Evolutionary conservation across 1,284 basidiomycete species (phyloP).

Genomic region (Tranzscheliella williamsii): DNA sequence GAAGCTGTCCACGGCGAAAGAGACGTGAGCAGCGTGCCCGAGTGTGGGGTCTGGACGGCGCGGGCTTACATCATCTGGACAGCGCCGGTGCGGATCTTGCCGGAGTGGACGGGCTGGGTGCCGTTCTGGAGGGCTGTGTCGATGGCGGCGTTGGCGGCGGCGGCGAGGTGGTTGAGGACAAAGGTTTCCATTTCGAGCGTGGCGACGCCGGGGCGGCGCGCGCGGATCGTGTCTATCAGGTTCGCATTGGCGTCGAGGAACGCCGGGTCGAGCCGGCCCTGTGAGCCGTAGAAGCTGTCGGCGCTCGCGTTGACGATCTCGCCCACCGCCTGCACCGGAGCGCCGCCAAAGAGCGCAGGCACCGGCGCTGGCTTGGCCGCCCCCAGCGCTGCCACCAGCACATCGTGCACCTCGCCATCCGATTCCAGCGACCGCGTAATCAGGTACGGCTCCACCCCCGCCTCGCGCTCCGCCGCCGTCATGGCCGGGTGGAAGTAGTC

Average conservation of each 20-base stretch:
- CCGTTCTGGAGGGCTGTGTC: conserved; percentile 13
- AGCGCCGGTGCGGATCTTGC: conserved; percentile 72
- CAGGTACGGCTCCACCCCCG: conserved; percentile 66
- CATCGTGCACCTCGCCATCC: conserved; percentile 66
- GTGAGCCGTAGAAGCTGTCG: conserved; percentile 76
- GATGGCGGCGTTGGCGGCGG: conserved; percentile 32
- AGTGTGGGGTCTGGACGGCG: no score
- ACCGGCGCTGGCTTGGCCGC: conserved; percentile 2
- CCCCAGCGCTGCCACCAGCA: conserved; percentile 42
- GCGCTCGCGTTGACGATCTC: conserved; percentile 40
- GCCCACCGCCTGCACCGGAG: conserved; percentile 26
- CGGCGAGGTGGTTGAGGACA: conserved; percentile 54
- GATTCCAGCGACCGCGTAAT: conserved; percentile 73
- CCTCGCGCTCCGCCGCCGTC: conserved; percentile 15
- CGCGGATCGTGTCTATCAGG: conserved; percentile 68
- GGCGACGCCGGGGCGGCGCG: conserved; percentile 21
- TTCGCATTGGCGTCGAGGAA: conserved; percentile 75
- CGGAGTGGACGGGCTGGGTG: conserved; percentile 26
- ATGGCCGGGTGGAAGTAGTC: conserved; percentile 66
- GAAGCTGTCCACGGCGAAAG: no score
- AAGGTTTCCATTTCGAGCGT: conserved; percentile 66
- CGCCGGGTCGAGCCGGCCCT: conserved; percentile 73
- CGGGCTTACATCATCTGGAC: conserved; percentile 81
- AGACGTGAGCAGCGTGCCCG: no score
- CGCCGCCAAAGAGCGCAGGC: conserved; percentile 10